A percentile compares a stretch with the other conserved stretches of the same genome.
These are phyloP conservation scores for Xerocomellus amylosporus DNA, from an alignment of 768 basidiomycete species.

Conservation along the genomic window DNA sequence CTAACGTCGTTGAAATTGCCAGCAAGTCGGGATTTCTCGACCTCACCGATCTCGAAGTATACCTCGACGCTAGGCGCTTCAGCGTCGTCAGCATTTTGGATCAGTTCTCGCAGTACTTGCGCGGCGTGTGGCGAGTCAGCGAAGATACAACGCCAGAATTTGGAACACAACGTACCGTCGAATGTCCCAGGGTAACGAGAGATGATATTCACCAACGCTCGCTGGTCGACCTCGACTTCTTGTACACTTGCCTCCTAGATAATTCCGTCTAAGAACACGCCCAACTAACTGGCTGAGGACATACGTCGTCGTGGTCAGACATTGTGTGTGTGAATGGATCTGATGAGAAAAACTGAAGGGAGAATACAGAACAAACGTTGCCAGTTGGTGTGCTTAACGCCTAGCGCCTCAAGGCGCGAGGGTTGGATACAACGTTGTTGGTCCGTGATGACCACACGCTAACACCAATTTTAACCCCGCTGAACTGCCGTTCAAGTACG, in stretches of 20 bases:
- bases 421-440: conserved; percentile 3
- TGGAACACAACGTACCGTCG: neutral
- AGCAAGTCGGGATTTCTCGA: neutral
- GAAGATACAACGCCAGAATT: neutral
- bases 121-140: neutral
- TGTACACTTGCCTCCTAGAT: neutral
- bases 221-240: conserved; percentile 18
- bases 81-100: conserved; percentile 59
- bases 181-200: conserved; percentile 18
- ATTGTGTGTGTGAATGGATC: neutral
- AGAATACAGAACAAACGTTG: neutral
- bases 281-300: neutral
- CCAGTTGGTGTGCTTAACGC: neutral
- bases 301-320: neutral
- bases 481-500: too few relatives aligned
- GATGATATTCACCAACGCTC: conserved; percentile 15
- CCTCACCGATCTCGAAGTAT: conserved; percentile 32
- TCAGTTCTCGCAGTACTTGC: conserved; percentile 51
- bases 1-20: neutral
- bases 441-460: conserved; percentile 6
- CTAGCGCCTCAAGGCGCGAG: neutral
- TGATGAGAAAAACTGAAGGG: neutral
- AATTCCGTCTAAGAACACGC: neutral
- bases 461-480: neutral
- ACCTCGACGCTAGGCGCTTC: conserved; percentile 35